A percentile compares a stretch with the other conserved stretches of the same genome.
Evolutionary conservation across 495 filamentous ascomycete species (phyloP).

Genomic region (Xylaria nigripes): DNA sequence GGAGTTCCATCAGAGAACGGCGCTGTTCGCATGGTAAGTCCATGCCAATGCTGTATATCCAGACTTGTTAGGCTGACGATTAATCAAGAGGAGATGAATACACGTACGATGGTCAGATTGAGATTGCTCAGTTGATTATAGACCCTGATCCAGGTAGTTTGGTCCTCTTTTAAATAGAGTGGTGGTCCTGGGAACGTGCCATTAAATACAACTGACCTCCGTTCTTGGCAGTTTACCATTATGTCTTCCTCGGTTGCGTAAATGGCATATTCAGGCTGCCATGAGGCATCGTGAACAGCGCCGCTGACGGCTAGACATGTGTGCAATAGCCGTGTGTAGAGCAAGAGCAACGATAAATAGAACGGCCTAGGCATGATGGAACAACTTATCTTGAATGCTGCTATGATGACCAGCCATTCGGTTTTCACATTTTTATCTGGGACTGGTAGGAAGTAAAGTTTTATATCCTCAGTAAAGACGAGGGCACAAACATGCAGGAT

Average conservation of each 20-base stretch:
- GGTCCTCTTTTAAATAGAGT: slow-evolving; percentile 38
- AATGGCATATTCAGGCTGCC: slow-evolving; percentile 42
- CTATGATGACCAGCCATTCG: slow-evolving; percentile 3
- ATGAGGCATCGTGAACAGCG: slow-evolving; percentile 17
- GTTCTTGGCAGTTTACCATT: slow-evolving; percentile 35
- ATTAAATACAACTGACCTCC: slow-evolving; percentile 44
- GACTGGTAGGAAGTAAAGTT: neutral
- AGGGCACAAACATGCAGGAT: neutral
- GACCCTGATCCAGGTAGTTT: slow-evolving; percentile 49
- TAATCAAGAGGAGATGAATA: neutral
- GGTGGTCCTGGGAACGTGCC: slow-evolving; percentile 46
- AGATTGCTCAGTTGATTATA: slow-evolving; percentile 49
- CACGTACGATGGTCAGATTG: slow-evolving; percentile 48
- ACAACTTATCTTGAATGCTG: slow-evolving; percentile 10
- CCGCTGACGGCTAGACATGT: slow-evolving; percentile 15
- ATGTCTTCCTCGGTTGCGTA: slow-evolving; percentile 33
- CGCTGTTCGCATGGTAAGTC: slow-evolving; percentile 44
- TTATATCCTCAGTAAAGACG: neutral
- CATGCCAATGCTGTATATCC: slow-evolving; percentile 50
- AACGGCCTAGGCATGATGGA: slow-evolving; percentile 21
- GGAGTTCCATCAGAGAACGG: slow-evolving; percentile 52
- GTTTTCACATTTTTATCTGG: neutral
- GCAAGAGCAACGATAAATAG: slow-evolving; percentile 13
- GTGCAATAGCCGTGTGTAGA: slow-evolving; percentile 15
- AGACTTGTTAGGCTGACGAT: neutral